Base-by-base conservation (phyloP, 495 filamentous ascomycete species). In the Mytilinidion resinicola region DNA sequence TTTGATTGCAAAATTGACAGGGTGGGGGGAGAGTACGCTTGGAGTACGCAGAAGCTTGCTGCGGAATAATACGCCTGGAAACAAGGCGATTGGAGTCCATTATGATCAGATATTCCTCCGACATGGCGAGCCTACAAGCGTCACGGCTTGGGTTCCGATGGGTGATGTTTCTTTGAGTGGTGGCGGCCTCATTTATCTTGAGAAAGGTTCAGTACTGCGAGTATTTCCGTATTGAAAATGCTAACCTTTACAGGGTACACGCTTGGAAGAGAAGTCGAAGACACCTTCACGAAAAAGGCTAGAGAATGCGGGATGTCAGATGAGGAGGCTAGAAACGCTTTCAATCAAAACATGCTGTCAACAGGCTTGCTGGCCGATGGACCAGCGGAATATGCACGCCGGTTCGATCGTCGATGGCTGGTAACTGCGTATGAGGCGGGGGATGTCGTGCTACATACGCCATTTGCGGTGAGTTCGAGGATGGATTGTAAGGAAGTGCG, bases 21-120 rank as follows among this genome's bases (percentile, higher is more conserved):
- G 78, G 25, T 85, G 83, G 83, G 76, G 73, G 0, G 62, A 77
- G 1, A 68, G 78, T 57, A 81, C 79, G 2, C 67, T 84, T 9
- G 71, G 50, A 6, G 53, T 66, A 0, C 30, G 42, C 21, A 56
- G 63, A 20, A 69, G 60, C 30, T 35, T 69, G 30, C 61, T 85
- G 56, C 68, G 84, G 30, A 81, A 85, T 61, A 85, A 84, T 57
- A 75, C 81, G 12, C 84, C 83, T 5, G 74, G 77, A 1, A 77
- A 76, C 9, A 76, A 81, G 61, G 78, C 81, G 0, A 86, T 82
- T 53, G 81, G 80, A 0, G 79, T 85, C 0, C 84, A 86, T 62
- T 85, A 85, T 62, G 83, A 87, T 61, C 82, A 84, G 66, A 81
- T 84, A 30, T 87, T 85, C 67, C 69, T 87, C n/a, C 67, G 83